Conservation (phyloP, 1,284 basidiomycete genomes). For the Filobasidium uniguttulatum region DNA sequence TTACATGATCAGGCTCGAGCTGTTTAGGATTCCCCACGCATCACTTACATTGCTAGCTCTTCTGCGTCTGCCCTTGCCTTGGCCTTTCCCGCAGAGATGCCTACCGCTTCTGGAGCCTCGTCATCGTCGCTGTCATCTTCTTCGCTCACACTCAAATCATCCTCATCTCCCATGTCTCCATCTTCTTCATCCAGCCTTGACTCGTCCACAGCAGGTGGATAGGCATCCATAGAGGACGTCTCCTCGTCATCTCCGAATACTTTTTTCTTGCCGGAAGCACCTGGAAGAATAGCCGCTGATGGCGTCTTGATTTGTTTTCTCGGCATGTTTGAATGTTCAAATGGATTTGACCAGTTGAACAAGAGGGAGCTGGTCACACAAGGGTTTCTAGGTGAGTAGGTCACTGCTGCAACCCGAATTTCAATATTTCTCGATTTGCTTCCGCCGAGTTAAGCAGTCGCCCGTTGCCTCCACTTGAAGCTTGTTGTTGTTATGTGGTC, state of each 20-base stretch:
- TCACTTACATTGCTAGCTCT: conserved; percentile 5
- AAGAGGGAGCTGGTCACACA: too few species aligned
- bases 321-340: not conserved
- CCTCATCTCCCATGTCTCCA: not conserved
- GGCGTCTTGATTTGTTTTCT: not conserved
- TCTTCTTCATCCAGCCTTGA: not conserved
- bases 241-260: conserved; percentile 10
- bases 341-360: not conserved
- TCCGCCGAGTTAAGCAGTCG: not conserved
- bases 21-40: not conserved
- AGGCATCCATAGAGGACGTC: conserved; percentile 1
- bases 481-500: too few species aligned
- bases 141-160: too few species aligned
- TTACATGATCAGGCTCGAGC: not conserved
- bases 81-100: conserved; percentile 5
- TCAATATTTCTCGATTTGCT: not conserved
- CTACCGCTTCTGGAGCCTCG: conserved; percentile 13
- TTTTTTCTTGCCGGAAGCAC: conserved; percentile 9
- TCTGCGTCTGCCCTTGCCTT: conserved; percentile 6
- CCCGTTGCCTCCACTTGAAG: too few species aligned
- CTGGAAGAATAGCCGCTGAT: not conserved
- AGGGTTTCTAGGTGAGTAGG: not conserved
- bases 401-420: too few species aligned
- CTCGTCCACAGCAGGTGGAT: not conserved
- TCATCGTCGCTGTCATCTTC: conserved; percentile 7